A percentile compares a stretch with the other conserved stretches of the same genome.
Conservation (phyloP, 768 basidiomycete species). For the Macrolepiota albuminosa region DNA sequence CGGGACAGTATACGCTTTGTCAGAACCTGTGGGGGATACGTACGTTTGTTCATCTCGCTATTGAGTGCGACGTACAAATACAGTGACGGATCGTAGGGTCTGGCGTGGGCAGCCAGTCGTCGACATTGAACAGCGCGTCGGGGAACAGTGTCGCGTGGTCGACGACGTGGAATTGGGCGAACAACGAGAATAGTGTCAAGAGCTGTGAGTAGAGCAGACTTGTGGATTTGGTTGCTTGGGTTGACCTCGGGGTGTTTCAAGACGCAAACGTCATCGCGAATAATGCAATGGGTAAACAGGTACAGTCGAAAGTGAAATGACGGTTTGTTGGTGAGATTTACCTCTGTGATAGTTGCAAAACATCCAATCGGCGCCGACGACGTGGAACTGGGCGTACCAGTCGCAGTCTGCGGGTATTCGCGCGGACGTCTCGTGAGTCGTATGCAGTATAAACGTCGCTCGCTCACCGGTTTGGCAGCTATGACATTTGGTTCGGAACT, state of each 20-base stretch:
- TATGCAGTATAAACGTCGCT: not conserved
- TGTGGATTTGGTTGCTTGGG: not conserved
- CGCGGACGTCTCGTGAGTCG: conserved; percentile 46
- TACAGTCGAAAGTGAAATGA: conserved; percentile 4
- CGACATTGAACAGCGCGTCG: conserved; percentile 37
- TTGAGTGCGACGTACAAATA: not conserved
- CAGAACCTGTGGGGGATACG: conserved; percentile 53
- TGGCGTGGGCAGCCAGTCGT: conserved; percentile 45
- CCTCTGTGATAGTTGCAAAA: conserved; percentile 24
- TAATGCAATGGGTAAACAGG: conserved; percentile 45
- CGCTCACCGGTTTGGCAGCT: conserved; percentile 21
- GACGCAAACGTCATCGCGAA: conserved; percentile 48
- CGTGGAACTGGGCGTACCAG: conserved; percentile 48
- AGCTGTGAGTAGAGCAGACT: conserved; percentile 35
- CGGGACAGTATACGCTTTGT: conserved; percentile 47
- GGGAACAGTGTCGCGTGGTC: conserved; percentile 45
- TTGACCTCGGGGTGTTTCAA: conserved; percentile 9
- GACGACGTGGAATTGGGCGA: conserved; percentile 49
- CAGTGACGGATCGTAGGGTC: conserved; percentile 11
- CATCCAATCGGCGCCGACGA: conserved; percentile 41
- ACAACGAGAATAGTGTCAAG: conserved; percentile 48
- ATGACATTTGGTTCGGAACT: conserved; percentile 51
- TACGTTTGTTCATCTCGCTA: conserved; percentile 16
- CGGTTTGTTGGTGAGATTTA: not conserved
- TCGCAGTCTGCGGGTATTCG: conserved; percentile 39